Conservation (phyloP, 2,329 filamentous ascomycete species). For the Trichoderma cornu-damae region DNA sequence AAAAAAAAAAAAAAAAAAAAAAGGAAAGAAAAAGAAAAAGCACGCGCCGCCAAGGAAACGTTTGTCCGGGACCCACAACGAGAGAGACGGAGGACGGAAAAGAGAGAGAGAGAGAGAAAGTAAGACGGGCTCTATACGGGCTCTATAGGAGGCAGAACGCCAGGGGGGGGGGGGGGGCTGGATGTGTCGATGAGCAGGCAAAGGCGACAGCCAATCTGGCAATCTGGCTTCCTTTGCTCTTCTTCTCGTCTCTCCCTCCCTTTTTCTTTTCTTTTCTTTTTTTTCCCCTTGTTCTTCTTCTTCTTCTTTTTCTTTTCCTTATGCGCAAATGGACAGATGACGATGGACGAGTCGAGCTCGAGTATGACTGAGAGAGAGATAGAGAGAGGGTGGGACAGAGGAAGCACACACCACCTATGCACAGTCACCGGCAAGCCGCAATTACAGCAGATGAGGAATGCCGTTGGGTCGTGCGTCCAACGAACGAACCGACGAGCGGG, state of each 20-base stretch:
- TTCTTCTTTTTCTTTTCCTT: neutral
- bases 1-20: too few species aligned
- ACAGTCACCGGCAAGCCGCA: neutral
- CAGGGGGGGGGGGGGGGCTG: neutral
- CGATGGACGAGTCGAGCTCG: neutral
- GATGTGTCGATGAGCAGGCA: neutral
- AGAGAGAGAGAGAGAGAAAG: neutral
- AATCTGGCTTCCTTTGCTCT: neutral
- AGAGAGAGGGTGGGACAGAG: neutral
- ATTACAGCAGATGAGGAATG: neutral
- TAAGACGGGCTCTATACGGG: neutral
- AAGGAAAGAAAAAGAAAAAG: too few species aligned
- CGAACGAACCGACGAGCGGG: neutral
- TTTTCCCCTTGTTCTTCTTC: neutral
- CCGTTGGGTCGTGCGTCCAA: slow-evolving; percentile 5
- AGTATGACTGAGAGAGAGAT: neutral
- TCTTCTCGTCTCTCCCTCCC: neutral
- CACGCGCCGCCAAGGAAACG: slow-evolving; percentile 15
- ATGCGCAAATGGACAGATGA: neutral
- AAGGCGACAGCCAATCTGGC: neutral
- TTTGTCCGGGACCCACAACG: slow-evolving; percentile 19
- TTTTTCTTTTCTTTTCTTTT: neutral
- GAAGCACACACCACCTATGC: slow-evolving; percentile 9
- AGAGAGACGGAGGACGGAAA: neutral
- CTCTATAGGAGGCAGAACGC: too few species aligned